These are phyloP conservation scores for Ensete glaucum DNA, from an alignment of 176 grass and related monocot species.

Conservation along the genomic window DNA sequence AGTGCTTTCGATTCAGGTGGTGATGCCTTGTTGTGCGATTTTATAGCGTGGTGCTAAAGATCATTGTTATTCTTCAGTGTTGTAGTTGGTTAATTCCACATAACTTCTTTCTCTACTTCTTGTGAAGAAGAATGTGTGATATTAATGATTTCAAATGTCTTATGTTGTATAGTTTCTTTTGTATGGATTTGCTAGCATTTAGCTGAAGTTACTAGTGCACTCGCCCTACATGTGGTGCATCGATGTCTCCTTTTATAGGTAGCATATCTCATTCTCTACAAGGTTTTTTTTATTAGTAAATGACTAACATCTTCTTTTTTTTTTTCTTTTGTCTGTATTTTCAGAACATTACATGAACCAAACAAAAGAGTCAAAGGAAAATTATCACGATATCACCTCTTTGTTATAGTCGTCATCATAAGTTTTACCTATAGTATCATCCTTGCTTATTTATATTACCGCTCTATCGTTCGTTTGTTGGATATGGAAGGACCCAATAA, in stretches of 20 bases:
- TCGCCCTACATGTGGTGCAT: constrained; percentile 10
- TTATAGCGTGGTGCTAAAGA: background rate
- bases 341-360: constrained; percentile 19
- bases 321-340: background rate
- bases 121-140: no score
- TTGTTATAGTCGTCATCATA: background rate
- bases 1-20: background rate
- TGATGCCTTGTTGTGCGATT: background rate
- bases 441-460: background rate
- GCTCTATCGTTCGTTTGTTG: no score
- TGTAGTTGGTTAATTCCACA: no score
- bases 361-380: constrained; percentile 10
- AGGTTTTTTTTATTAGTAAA: no score
- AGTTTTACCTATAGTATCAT: constrained; percentile 21
- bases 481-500: no score
- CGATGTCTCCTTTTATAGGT: background rate
- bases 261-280: background rate
- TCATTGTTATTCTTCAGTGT: no score
- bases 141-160: no score
- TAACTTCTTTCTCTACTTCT: no score
- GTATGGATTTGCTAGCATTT: background rate
- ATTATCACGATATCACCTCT: constrained; percentile 15
- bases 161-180: background rate
- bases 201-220: background rate
- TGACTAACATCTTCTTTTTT: background rate